phyloP scores from a whole-genome alignment of 2,329 filamentous ascomycete species.

The Verruconis gallopava region DNA sequence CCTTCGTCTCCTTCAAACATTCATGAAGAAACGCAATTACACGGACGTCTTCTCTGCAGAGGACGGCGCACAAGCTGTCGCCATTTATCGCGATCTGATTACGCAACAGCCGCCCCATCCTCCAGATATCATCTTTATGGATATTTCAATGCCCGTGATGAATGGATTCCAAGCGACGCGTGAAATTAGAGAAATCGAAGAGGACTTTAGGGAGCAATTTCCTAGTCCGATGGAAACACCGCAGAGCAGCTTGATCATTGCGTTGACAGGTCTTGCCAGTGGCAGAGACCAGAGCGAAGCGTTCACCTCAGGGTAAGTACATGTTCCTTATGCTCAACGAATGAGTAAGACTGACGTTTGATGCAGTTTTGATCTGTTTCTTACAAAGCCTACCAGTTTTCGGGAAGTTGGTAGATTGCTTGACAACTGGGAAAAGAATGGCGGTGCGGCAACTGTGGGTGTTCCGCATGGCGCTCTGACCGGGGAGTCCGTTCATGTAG shows the following conservation, averaged over 20 bases:
- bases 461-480: constrained; percentile 11
- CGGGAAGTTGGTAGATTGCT: constrained; percentile 29
- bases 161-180: constrained; percentile 35
- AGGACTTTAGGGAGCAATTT: constrained; percentile 3
- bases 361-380: constrained; percentile 28
- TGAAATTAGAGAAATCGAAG: constrained; percentile 25
- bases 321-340: constrained; percentile 35
- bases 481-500: too few species aligned
- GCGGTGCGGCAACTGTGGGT: constrained; percentile 7
- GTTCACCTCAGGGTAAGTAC: constrained; percentile 17
- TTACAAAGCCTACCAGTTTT: constrained; percentile 35
- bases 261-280: constrained; percentile 20
- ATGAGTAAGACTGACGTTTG: constrained; percentile 27
- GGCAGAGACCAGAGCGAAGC: constrained; percentile 19
- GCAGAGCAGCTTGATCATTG: constrained; percentile 17
- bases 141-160: constrained; percentile 45
- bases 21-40: constrained; percentile 23
- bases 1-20: constrained; percentile 23
- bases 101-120: constrained; percentile 2
- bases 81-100: constrained; percentile 10
- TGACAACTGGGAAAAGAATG: constrained; percentile 21
- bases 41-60: constrained; percentile 19
- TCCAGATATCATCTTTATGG: constrained; percentile 26
- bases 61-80: constrained; percentile 25
- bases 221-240: not conserved